Evolutionary conservation across 2,329 filamentous ascomycete species (phyloP).

Genomic region (Bipolaris gigantea): DNA sequence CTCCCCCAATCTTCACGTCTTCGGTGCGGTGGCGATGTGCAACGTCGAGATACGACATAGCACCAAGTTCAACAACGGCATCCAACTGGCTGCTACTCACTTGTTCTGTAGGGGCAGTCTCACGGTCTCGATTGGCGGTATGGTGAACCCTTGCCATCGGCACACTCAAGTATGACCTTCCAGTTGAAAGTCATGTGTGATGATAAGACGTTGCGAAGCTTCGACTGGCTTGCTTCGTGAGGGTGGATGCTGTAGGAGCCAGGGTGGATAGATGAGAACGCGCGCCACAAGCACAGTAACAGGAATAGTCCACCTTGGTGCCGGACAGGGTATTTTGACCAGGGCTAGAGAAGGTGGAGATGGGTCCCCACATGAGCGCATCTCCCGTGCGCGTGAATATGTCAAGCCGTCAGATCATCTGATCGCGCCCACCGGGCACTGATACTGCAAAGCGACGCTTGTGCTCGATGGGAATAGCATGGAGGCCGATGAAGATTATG

Average conservation of each 20-base stretch:
- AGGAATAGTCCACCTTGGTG: constrained; percentile 1
- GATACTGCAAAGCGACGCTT: constrained; percentile 8
- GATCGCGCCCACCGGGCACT: constrained; percentile 12
- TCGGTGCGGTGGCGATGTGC: constrained; percentile 4
- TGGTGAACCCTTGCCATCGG: constrained; percentile 1
- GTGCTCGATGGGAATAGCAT: constrained; percentile 1
- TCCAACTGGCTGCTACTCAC: constrained; percentile 1
- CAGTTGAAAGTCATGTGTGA: constrained; percentile 6
- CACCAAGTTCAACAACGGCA: constrained; percentile 4
- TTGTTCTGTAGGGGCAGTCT: background rate
- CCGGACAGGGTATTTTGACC: constrained; percentile 16
- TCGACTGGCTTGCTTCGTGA: constrained; percentile 13
- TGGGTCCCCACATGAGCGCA: constrained; percentile 25
- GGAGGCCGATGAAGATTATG: background rate
- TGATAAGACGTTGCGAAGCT: constrained; percentile 8
- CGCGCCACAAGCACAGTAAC: constrained; percentile 5
- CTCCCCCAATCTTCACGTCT: background rate
- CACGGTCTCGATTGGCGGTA: background rate
- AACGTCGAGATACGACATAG: constrained; percentile 17
- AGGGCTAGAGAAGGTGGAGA: constrained; percentile 12
- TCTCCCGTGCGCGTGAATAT: constrained; percentile 20
- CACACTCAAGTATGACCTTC: background rate
- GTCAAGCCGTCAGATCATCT: constrained; percentile 29
- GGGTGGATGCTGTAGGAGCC: constrained; percentile 34
- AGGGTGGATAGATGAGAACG: constrained; percentile 22